A percentile compares a stretch with the other conserved stretches of the same genome.
Conservation (phyloP, 768 basidiomycete genomes). For the Clitopilus passeckerianus region DNA sequence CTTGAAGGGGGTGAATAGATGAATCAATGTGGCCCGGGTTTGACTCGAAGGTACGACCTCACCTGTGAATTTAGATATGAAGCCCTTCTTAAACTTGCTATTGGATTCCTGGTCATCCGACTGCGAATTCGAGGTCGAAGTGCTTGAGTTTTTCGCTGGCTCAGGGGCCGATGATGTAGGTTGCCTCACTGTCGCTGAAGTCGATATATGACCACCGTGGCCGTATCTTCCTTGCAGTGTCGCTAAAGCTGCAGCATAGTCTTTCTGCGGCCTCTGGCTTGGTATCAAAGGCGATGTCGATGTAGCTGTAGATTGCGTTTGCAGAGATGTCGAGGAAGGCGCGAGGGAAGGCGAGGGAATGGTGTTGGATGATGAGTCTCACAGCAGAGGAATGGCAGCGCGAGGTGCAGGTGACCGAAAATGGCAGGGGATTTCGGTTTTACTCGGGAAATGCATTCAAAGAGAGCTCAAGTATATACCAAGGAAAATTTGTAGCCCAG, state of each 20-base stretch:
- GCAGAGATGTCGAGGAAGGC: constrained; percentile 15
- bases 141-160: constrained; percentile 5
- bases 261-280: constrained; percentile 15
- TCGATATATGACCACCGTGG: constrained; percentile 1
- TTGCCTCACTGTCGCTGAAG: constrained; percentile 18
- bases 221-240: constrained; percentile 32
- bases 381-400: background rate
- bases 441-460: background rate
- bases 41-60: too few relatives aligned
- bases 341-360: constrained; percentile 7
- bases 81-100: constrained; percentile 5
- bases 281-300: constrained; percentile 11
- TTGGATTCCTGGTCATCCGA: background rate
- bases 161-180: background rate
- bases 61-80: constrained; percentile 8
- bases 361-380: background rate
- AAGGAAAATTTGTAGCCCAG: background rate
- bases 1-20: background rate
- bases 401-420: background rate
- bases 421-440: background rate
- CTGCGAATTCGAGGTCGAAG: background rate
- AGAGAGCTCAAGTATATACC: background rate
- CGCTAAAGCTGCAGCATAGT: constrained; percentile 31
- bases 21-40: too few relatives aligned
- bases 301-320: constrained; percentile 9